These are phyloP conservation scores for Aspergillus arachidicola DNA, from an alignment of 2,329 filamentous ascomycete species.

Conservation along the genomic window DNA sequence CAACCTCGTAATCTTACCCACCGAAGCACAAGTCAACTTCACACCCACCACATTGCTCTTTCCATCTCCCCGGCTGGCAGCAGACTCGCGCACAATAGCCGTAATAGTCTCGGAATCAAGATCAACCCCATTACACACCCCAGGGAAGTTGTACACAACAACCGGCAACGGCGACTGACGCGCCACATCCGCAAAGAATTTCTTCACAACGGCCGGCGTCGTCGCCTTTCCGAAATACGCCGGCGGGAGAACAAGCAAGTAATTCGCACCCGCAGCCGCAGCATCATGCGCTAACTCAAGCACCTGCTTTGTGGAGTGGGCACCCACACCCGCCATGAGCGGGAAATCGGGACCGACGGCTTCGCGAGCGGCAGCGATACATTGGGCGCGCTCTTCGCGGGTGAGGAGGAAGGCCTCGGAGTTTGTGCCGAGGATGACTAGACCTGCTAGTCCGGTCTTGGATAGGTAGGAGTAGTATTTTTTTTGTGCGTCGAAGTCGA, in stretches of 20 bases:
- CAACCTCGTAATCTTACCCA: conserved; percentile 62
- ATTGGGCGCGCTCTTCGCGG: conserved; percentile 59
- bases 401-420: conserved; percentile 61
- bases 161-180: conserved; percentile 57
- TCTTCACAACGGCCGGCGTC: conserved; percentile 58
- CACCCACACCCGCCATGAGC: conserved; percentile 65
- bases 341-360: conserved; percentile 58
- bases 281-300: conserved; percentile 64
- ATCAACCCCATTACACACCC: conserved; percentile 68
- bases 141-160: conserved; percentile 70
- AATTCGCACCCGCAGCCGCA: conserved; percentile 62
- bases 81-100: conserved; percentile 52
- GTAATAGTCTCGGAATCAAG: conserved; percentile 66
- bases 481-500: conserved; percentile 52
- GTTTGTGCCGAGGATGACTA: conserved; percentile 60
- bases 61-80: conserved; percentile 35
- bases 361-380: conserved; percentile 59
- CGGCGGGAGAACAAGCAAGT: conserved; percentile 62
- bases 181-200: conserved; percentile 63
- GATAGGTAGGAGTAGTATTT: conserved; percentile 58
- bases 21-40: conserved; percentile 66
- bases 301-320: conserved; percentile 66
- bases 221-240: conserved; percentile 68
- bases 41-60: conserved; percentile 62
- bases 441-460: conserved; percentile 52